Base-by-base conservation (phyloP, 2,329 filamentous ascomycete species). In the Catunica adiposa region DNA sequence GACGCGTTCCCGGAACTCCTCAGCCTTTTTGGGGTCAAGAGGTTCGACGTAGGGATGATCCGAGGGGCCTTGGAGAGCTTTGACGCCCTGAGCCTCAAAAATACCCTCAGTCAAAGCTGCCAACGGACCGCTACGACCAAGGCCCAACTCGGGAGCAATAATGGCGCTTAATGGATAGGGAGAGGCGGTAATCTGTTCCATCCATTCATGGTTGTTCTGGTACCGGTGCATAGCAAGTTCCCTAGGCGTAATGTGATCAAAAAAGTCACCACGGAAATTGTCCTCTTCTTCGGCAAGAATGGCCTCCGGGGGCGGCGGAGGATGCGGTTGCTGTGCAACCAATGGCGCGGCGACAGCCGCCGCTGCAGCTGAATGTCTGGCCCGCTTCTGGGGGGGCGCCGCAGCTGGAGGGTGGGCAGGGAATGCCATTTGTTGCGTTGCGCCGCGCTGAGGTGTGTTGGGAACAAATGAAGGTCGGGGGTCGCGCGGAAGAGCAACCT, bases 181-280 rank as follows among this genome's bases (percentile, higher is more conserved):
- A 1, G 90, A 97, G 0, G 86, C 87, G 55, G 97, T 78, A 26
- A 98, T 83, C 69, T 98, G 90, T 65, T 97, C 92, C 87, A 98
- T 95, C 92, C 90, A 97, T 67, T 95, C 88, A 64, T 98, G 90
- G 63, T 98, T 94, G 65, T 96, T 89, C 66, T 84, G 84, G 67
- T 96, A 98, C 56, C 92, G 80, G 60, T 82, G 80, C 59, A 87
- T 74, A 62, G 89, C 94, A 59, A 98, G 84, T 60, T 98, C 92
- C 46, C 89, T 79, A 2, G 89, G 89, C 0, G 88, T 90, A 60
- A 96, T 73, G 60, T 88, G 80, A 65, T 98, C 92, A 63, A 98
- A 87, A 66, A 89, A 77, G 66, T 98, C 92, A 26, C 89, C 89
- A 20, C 86, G 77, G 5, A 84, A 85, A 2, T 84, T 85, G 64